phyloP scores from a whole-genome alignment of 176 grass and related monocot genomes.

The Musa itinerans region DNA sequence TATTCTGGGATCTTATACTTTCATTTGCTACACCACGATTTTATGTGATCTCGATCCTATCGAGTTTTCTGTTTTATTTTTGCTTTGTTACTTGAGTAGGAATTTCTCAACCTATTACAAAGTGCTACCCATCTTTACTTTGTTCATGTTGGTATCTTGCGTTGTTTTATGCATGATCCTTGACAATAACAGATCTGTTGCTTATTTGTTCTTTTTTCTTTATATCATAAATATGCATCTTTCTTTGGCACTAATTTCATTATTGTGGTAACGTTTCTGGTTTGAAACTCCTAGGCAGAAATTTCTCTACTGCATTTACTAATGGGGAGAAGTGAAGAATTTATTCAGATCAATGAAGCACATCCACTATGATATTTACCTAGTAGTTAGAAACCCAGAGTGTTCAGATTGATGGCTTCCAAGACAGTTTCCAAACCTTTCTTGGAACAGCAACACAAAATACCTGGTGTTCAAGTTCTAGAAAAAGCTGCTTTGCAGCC shows the following conservation, averaged over 20 bases:
- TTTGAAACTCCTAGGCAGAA: not conserved
- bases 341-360: not conserved
- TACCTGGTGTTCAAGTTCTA: not conserved
- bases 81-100: no score
- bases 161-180: no score
- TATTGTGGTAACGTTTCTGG: not conserved
- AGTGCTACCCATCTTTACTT: no score
- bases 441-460: not conserved
- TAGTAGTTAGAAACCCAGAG: not conserved
- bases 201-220: no score
- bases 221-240: not conserved
- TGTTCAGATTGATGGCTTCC: conserved; percentile 29
- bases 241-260: not conserved
- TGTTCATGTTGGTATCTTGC: no score
- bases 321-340: not conserved
- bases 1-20: not conserved
- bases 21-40: not conserved
- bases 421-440: not conserved
- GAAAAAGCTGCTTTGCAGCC: conserved; percentile 10
- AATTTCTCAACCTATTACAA: no score
- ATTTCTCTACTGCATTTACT: not conserved
- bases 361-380: not conserved
- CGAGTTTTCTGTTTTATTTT: not conserved
- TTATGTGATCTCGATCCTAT: no score
- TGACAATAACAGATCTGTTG: no score